Evolutionary conservation across 164 flowering plant genomes (phyloP).

Genomic region (Kalanchoe fedtschenkoi): DNA sequence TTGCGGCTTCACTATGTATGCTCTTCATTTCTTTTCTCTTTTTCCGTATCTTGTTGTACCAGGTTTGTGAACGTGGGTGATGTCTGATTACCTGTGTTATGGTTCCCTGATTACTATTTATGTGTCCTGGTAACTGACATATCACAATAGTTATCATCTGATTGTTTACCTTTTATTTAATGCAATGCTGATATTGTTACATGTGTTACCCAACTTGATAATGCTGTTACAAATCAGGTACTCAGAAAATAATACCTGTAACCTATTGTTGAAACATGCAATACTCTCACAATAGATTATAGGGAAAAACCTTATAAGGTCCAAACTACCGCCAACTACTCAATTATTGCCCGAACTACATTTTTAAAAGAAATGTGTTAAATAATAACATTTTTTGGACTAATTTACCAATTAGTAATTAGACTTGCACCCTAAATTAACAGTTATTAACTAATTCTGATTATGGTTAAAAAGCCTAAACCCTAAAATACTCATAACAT

Average conservation of each 20-base stretch:
- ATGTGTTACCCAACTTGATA: not conserved
- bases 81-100: not conserved
- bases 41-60: not conserved
- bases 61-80: not conserved
- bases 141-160: not conserved
- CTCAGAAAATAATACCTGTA: not conserved
- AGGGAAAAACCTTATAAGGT: no score
- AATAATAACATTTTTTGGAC: no score
- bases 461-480: no score
- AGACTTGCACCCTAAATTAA: no score
- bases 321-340: no score
- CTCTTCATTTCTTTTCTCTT: not conserved
- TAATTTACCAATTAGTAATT: no score
- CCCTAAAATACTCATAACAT: no score
- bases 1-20: conserved; percentile 4
- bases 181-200: not conserved
- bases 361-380: no score
- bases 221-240: not conserved
- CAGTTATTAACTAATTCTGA: no score
- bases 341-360: no score
- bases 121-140: not conserved
- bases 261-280: not conserved
- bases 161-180: not conserved
- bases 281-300: no score
- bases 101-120: not conserved